Evolutionary conservation across 2,329 filamentous ascomycete species (phyloP), one percentile per base, ranked within the genome.

Genomic region (Penicillium sp.): DNA sequence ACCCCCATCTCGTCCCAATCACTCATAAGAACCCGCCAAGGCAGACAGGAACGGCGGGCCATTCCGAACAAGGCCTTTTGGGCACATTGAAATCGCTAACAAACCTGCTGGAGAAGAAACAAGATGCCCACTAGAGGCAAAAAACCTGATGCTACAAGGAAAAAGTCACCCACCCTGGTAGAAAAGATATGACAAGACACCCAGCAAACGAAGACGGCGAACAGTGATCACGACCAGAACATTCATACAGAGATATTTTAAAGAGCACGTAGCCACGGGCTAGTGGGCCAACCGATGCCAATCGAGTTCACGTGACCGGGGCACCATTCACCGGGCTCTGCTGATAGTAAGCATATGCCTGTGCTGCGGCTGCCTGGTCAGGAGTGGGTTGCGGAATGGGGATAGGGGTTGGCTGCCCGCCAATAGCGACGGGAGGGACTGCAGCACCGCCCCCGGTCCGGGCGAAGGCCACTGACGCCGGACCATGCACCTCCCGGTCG

Each of bases 401-500:
- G 14, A 34, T 33, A 11, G 36, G 27, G 5, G 35, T 11, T 14
- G 42, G 39, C 16, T 43, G 43, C 11, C 16, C 29, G 11, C 43
- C 31, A 13, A 33, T 27, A 20, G 47, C 30, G 15, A 41, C 29
- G 5, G 47, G 41, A 10, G 53, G 39, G 18, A 47, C 44, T 7
- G 41, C 32, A 30, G 30, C 36, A 34, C 34, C 36, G n/a, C 55
- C 59, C 13, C 57, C 54, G 10, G 57, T 61, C 42, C 64, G 60
- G 29, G 56, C 50, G 25, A 57, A 47, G 18, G 62, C 47, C 16
- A 72, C 67, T 4, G 69, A 72, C 3, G 57, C 50, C 4, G 70
- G 69, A 1, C 93, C 93, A 63, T 94, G 93, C 44, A 96, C 79
- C 63, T 94, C 86, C 29, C 83, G 79, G 61, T 98, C 91, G 23